These are phyloP conservation scores for Raffaelea deltoideospora DNA, from an alignment of 2,329 filamentous ascomycete genomes.

Conservation along the genomic window DNA sequence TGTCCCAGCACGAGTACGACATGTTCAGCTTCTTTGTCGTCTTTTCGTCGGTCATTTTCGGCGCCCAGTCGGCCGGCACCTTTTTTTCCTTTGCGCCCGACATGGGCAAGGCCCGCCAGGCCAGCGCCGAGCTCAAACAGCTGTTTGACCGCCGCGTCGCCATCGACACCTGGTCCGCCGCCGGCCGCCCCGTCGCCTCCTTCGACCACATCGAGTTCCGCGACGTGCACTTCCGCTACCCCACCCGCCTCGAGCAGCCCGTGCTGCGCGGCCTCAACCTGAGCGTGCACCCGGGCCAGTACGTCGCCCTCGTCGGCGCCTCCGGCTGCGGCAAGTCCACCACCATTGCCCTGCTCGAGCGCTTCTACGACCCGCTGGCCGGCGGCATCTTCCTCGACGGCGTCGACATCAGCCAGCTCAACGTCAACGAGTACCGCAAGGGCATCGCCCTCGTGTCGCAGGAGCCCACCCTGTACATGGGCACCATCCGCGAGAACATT, in stretches of 20 bases:
- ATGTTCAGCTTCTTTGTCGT: conserved; percentile 87
- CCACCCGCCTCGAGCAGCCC: conserved; percentile 79
- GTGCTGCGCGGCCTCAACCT: conserved; percentile 76
- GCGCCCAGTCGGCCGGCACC: conserved; percentile 78
- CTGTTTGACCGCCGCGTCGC: conserved; percentile 70
- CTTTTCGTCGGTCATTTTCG: conserved; percentile 78
- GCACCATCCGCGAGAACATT: conserved; percentile 82
- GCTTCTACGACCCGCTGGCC: conserved; percentile 80
- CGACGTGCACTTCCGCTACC: conserved; percentile 88
- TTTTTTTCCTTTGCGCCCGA: conserved; percentile 84
- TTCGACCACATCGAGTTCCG: conserved; percentile 75
- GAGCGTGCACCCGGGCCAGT: conserved; percentile 60
- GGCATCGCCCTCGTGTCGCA: conserved; percentile 81
- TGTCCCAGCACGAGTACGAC: conserved; percentile 54
- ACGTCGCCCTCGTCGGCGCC: conserved; percentile 81
- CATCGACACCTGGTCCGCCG: conserved; percentile 68
- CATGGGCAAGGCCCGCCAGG: conserved; percentile 83
- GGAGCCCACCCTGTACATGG: conserved; percentile 89
- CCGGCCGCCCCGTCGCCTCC: conserved; percentile 45
- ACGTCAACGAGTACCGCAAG: conserved; percentile 73
- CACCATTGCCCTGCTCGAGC: conserved; percentile 78
- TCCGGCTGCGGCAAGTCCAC: conserved; percentile 92
- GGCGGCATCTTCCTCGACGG: conserved; percentile 74
- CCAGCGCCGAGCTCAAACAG: conserved; percentile 63
- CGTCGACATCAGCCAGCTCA: conserved; percentile 64